A percentile compares a stretch with the other conserved stretches of the same genome.
Evolutionary conservation across 2,329 filamentous ascomycete species (phyloP).

Genomic region (Diaporthe aspalathi): DNA sequence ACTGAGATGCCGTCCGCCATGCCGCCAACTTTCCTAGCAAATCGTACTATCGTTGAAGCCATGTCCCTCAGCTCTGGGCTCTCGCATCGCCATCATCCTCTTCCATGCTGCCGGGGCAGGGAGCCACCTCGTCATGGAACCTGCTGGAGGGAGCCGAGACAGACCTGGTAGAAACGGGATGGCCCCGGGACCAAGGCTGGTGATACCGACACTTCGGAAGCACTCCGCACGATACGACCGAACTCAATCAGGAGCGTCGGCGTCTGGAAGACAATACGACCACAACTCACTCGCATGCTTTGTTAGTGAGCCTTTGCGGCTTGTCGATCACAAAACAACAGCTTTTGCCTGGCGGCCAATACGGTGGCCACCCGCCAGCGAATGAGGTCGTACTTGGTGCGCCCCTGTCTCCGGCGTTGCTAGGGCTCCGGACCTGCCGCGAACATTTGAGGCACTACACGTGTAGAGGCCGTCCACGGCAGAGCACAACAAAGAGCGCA

Average conservation of each 20-base stretch:
- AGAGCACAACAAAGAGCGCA: conserved; percentile 12
- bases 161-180: not conserved
- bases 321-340: conserved; percentile 16
- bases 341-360: not conserved
- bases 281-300: conserved; percentile 7
- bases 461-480: conserved; percentile 6
- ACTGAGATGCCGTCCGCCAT: not conserved
- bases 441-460: conserved; percentile 9
- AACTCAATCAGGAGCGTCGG: not conserved
- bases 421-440: conserved; percentile 18
- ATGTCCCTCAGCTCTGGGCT: conserved; percentile 8
- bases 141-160: not conserved
- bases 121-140: conserved; percentile 24
- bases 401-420: conserved; percentile 13
- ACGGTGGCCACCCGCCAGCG: conserved; percentile 1
- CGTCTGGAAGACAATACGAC: conserved; percentile 10
- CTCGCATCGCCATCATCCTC: not conserved
- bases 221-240: conserved; percentile 23
- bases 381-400: conserved; percentile 3
- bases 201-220: conserved; percentile 24
- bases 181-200: not conserved
- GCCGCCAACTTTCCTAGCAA: not conserved
- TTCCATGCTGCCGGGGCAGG: not conserved
- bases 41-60: conserved; percentile 6
- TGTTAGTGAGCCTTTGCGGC: not conserved